These are phyloP conservation scores for Phalaenopsis hybrid DNA, from an alignment of 116 monocot species.

Conservation along the genomic window DNA sequence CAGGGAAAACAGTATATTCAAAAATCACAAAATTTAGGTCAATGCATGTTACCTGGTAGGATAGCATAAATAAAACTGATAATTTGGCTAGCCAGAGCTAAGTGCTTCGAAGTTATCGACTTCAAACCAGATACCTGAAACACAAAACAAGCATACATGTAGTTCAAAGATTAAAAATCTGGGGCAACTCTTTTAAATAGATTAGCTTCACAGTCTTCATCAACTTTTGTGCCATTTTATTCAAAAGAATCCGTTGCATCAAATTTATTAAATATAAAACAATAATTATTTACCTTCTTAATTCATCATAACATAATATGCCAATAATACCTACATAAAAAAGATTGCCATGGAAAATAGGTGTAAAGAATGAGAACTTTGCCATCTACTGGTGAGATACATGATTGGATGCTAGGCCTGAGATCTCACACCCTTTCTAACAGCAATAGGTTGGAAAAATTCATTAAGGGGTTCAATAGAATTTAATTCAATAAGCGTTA, in stretches of 20 bases:
- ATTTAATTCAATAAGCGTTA: no score
- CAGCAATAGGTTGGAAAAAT: no score
- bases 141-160: slow-evolving; percentile 7
- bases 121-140: slow-evolving; percentile 97
- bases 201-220: neutral
- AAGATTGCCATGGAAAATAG: neutral
- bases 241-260: neutral
- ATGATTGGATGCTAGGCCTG: no score
- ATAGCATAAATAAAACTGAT: slow-evolving; percentile 88
- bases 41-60: slow-evolving; percentile 66
- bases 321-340: neutral
- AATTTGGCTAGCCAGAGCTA: slow-evolving; percentile 93
- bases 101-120: slow-evolving; percentile 95
- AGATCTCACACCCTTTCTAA: no score
- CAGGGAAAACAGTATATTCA: neutral
- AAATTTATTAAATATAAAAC: neutral
- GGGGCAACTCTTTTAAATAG: neutral
- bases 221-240: neutral
- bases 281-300: neutral
- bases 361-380: neutral
- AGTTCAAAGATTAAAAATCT: neutral
- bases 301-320: neutral
- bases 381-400: neutral
- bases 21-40: neutral
- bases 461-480: no score